phyloP scores from a whole-genome alignment of 192 early-diverging fungal genomes.

The Coemansia pectinata region DNA sequence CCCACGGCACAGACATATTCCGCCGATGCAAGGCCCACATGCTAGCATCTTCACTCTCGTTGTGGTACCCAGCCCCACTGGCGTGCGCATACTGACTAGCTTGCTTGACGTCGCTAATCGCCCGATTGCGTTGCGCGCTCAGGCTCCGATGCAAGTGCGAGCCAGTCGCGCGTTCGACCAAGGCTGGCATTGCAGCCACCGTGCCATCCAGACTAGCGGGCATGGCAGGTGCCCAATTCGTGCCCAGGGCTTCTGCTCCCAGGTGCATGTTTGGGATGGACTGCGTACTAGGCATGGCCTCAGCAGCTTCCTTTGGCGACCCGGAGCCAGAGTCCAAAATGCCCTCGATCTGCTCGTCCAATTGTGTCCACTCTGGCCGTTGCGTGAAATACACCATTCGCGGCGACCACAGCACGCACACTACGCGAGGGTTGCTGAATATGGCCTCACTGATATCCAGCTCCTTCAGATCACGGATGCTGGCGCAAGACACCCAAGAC shows the following conservation, averaged over 20 bases:
- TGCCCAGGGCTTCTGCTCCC: not conserved
- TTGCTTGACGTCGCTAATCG: constrained; percentile 36
- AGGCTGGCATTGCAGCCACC: constrained; percentile 12
- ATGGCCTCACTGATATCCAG: constrained; percentile 41
- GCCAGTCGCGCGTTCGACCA: not conserved
- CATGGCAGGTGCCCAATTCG: not conserved
- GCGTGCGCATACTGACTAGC: constrained; percentile 2
- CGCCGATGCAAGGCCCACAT: constrained; percentile 23
- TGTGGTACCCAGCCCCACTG: not conserved
- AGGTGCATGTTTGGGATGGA: constrained; percentile 3
- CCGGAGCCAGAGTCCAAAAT: constrained; percentile 16
- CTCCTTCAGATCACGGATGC: constrained; percentile 49
- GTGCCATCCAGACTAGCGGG: constrained; percentile 12
- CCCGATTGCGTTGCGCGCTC: constrained; percentile 30
- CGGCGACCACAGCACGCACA: constrained; percentile 53
- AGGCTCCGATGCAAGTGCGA: constrained; percentile 25
- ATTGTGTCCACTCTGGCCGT: constrained; percentile 37
- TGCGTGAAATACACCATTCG: constrained; percentile 58
- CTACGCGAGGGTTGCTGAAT: constrained; percentile 44
- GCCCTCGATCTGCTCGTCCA: constrained; percentile 21
- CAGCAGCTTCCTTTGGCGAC: constrained; percentile 4
- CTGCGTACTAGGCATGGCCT: not conserved
- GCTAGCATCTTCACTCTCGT: not conserved
- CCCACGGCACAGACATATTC: constrained; percentile 51
- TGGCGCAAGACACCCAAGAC: constrained; percentile 41